Evolutionary conservation across 495 filamentous ascomycete genomes (phyloP).

Genomic region (Podospora sp.): DNA sequence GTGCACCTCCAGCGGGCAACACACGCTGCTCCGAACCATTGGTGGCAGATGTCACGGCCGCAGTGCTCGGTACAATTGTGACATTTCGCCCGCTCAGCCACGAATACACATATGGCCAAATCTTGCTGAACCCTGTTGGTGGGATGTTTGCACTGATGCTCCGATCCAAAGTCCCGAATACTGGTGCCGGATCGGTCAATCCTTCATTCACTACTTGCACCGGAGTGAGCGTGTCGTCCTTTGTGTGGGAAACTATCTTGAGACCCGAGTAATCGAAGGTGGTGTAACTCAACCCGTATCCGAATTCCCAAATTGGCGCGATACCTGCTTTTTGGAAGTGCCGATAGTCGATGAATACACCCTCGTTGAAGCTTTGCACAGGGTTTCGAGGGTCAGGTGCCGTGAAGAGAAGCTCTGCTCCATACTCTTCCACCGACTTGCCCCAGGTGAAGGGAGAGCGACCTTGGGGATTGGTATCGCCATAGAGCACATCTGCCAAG

Average conservation of each 20-base stretch:
- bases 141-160: constrained; percentile 34
- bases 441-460: constrained; percentile 59
- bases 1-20: constrained; percentile 66
- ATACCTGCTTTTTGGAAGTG: constrained; percentile 52
- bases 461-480: constrained; percentile 52
- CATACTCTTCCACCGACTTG: constrained; percentile 53
- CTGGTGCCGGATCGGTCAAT: constrained; percentile 34
- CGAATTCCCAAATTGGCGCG: constrained; percentile 53
- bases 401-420: constrained; percentile 40
- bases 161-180: constrained; percentile 36
- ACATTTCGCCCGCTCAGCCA: constrained; percentile 37
- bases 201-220: constrained; percentile 30
- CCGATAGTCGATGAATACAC: constrained; percentile 56
- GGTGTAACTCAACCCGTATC: constrained; percentile 52
- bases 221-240: background rate
- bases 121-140: constrained; percentile 44
- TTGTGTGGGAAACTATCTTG: constrained; percentile 11
- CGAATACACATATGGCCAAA: constrained; percentile 44
- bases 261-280: constrained; percentile 43
- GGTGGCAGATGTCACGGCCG: constrained; percentile 54
- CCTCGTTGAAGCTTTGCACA: constrained; percentile 49
- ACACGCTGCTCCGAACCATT: constrained; percentile 70
- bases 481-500: constrained; percentile 55
- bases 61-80: constrained; percentile 37
- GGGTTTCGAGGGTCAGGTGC: constrained; percentile 35